phyloP scores from a whole-genome alignment of 2,329 filamentous ascomycete species.

The Talaromyces sp. region DNA sequence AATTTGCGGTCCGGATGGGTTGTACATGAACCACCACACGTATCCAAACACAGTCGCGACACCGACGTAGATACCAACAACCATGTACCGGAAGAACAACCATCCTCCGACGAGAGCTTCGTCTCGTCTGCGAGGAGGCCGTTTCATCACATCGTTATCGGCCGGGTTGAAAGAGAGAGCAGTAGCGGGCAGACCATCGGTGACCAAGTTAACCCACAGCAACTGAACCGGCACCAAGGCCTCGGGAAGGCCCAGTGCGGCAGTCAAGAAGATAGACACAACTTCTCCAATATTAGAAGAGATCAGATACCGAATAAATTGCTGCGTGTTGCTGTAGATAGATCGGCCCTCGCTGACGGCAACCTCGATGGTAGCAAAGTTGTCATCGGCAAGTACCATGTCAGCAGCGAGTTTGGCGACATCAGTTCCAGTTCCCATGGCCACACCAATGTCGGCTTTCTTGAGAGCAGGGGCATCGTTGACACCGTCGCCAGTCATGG shows the following conservation, averaged over 20 bases:
- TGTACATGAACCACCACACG: constrained; percentile 99
- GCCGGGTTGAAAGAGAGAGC: constrained; percentile 96
- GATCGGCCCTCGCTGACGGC: constrained; percentile 95
- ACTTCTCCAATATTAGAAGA: constrained; percentile 99
- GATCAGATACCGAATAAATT: constrained; percentile 98
- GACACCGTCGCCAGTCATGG: constrained; percentile 98
- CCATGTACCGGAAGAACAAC: constrained; percentile 96
- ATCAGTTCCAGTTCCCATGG: constrained; percentile 97
- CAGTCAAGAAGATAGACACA: constrained; percentile 96
- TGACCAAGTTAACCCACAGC: constrained; percentile 97
- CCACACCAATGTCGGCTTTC: constrained; percentile 97
- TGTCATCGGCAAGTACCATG: constrained; percentile 98
- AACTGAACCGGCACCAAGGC: constrained; percentile 95
- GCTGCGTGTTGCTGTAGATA: constrained; percentile 99
- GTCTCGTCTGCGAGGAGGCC: constrained; percentile 83
- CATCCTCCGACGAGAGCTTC: constrained; percentile 89
- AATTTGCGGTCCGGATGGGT: constrained; percentile 83
- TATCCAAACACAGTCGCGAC: constrained; percentile 93
- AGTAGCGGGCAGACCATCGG: constrained; percentile 91
- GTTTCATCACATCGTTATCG: constrained; percentile 97
- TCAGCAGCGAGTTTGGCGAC: constrained; percentile 94
- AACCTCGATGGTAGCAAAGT: constrained; percentile 95
- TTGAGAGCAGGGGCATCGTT: constrained; percentile 97
- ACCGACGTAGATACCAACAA: constrained; percentile 93
- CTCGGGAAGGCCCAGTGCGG: constrained; percentile 94